Conservation (phyloP, 352 stramenopile genomes). For the Phytophthora pini region DNA sequence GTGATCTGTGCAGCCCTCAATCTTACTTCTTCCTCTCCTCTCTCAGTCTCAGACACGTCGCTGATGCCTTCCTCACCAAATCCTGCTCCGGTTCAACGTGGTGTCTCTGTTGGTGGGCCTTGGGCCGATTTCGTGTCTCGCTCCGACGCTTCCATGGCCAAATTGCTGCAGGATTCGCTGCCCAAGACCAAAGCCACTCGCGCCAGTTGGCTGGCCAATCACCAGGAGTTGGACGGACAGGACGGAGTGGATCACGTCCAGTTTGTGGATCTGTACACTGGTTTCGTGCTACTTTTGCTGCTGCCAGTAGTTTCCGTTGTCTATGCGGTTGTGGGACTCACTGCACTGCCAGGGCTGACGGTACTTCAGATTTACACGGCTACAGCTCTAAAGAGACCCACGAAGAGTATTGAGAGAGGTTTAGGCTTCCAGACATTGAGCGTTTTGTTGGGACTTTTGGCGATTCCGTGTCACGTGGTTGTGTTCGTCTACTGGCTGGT, state of each 20-base stretch:
- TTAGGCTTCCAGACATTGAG: constrained; percentile 21
- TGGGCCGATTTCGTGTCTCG: constrained; percentile 44
- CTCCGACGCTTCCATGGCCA: constrained; percentile 45
- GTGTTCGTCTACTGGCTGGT: constrained; percentile 35
- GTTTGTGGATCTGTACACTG: constrained; percentile 39
- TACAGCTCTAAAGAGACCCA: constrained; percentile 26
- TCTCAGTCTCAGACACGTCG: not conserved
- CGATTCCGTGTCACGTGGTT: constrained; percentile 28
- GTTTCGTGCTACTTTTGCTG: constrained; percentile 27
- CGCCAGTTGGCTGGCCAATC: constrained; percentile 33
- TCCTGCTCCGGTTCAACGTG: not conserved
- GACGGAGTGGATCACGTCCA: constrained; percentile 26
- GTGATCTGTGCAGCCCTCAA: not conserved
- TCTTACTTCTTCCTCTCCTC: constrained; percentile 6
- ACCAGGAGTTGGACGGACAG: constrained; percentile 36
- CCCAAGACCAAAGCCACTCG: constrained; percentile 42
- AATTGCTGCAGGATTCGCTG: constrained; percentile 41
- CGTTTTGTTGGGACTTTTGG: constrained; percentile 20
- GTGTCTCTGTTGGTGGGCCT: constrained; percentile 29
- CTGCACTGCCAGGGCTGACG: constrained; percentile 23
- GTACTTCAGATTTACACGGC: constrained; percentile 27
- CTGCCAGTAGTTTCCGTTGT: constrained; percentile 14
- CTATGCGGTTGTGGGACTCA: constrained; percentile 26
- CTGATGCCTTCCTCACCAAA: constrained; percentile 16
- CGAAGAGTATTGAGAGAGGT: constrained; percentile 24